phyloP scores from a whole-genome alignment of 129 eudicot genomes.

The Artemisia tridentata region DNA sequence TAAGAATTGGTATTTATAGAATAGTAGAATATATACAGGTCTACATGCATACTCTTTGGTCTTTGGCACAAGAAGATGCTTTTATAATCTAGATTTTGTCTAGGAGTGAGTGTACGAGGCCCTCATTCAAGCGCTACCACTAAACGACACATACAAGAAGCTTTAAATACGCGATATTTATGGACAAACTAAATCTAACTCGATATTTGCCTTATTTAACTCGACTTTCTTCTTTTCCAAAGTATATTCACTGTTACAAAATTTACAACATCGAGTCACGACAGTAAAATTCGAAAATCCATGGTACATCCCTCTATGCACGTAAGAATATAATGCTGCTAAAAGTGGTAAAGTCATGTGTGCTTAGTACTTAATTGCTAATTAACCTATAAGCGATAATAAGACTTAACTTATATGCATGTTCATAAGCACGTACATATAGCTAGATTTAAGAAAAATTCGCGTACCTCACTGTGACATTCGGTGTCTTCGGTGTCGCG shows the following conservation, averaged over 20 bases:
- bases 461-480: constrained; percentile 53
- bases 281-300: not conserved
- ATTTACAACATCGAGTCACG: not conserved
- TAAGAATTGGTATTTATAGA: no score
- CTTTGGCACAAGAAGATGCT: not conserved
- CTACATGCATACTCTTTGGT: no score
- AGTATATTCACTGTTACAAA: not conserved
- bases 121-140: constrained; percentile 5
- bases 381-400: not conserved
- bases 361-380: not conserved
- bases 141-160: constrained; percentile 27
- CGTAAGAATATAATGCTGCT: not conserved
- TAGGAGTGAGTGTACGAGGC: not conserved
- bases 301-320: constrained; percentile 23
- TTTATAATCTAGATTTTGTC: constrained; percentile 2
- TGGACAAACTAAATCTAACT: constrained; percentile 20
- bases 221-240: constrained; percentile 14
- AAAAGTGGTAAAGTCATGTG: not conserved
- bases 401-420: not conserved
- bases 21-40: no score
- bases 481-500: constrained; percentile 29
- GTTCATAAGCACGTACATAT: no score
- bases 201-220: constrained; percentile 1
- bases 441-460: not conserved
- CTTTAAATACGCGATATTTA: constrained; percentile 15